Percentiles rank a stretch among this genome's conserved stretches.
phyloP scores from a whole-genome alignment of 2,329 filamentous ascomycete species.

The Cadophora luteo-olivacea region DNA sequence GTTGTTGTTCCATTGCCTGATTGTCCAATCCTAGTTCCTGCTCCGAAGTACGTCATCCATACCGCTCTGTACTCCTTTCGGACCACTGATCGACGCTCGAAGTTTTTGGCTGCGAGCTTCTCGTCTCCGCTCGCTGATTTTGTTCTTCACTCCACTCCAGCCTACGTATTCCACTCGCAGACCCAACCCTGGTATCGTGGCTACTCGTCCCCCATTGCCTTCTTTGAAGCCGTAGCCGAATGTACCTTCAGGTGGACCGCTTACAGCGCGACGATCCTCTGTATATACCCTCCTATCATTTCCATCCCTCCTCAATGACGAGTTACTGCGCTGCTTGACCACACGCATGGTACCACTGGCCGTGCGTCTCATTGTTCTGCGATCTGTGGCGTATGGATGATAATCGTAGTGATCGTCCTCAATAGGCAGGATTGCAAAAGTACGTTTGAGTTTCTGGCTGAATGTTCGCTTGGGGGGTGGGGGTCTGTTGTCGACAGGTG shows the following conservation, averaged over 20 bases:
- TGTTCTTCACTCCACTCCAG: constrained; percentile 59
- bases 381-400: constrained; percentile 51
- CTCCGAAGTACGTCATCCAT: constrained; percentile 42
- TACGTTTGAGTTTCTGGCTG: constrained; percentile 53
- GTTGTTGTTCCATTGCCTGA: not conserved
- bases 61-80: constrained; percentile 48
- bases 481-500: constrained; percentile 57
- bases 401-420: constrained; percentile 51
- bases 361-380: constrained; percentile 64
- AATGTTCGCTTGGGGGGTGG: constrained; percentile 54
- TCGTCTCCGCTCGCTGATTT: constrained; percentile 62
- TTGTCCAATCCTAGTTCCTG: not conserved
- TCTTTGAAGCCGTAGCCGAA: constrained; percentile 43
- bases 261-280: constrained; percentile 19
- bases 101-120: constrained; percentile 65
- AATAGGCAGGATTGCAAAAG: constrained; percentile 66
- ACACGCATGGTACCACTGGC: constrained; percentile 66
- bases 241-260: constrained; percentile 29
- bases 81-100: constrained; percentile 65
- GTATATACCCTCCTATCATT: constrained; percentile 27
- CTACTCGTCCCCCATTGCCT: constrained; percentile 40
- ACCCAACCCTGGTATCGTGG: constrained; percentile 44
- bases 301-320: constrained; percentile 35
- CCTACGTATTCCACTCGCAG: constrained; percentile 56
- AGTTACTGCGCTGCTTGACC: constrained; percentile 57